Conservation (phyloP, 2,329 filamentous ascomycete species). For the Podosphaera leucotricha region DNA sequence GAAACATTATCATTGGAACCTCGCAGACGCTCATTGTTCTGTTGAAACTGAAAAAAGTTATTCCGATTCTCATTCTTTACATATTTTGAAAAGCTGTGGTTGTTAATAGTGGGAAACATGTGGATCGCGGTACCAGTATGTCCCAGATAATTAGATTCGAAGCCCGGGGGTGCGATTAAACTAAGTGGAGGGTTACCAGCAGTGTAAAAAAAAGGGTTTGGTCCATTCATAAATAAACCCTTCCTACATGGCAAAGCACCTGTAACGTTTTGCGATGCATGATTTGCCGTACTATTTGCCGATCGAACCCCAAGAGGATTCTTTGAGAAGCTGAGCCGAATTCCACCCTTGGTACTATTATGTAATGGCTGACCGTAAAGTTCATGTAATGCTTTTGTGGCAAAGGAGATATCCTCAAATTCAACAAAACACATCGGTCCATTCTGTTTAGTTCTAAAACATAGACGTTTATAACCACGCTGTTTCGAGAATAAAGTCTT, state of each 20-base stretch:
- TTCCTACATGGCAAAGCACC: slow-evolving; percentile 30
- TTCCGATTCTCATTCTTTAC: no score
- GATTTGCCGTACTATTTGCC: slow-evolving; percentile 28
- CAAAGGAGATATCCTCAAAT: slow-evolving; percentile 81
- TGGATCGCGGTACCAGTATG: no score
- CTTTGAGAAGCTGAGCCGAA: slow-evolving; percentile 89
- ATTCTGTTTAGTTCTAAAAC: slow-evolving; percentile 84
- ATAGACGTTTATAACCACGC: slow-evolving; percentile 83
- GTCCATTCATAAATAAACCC: slow-evolving; percentile 26
- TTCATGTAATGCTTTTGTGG: slow-evolving; percentile 74
- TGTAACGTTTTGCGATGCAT: slow-evolving; percentile 19
- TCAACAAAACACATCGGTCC: slow-evolving; percentile 98
- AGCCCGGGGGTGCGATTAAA: slow-evolving; percentile 49
- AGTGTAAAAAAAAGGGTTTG: slow-evolving; percentile 14
- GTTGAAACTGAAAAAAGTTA: no score
- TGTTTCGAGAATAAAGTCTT: slow-evolving; percentile 85
- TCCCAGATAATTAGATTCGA: no score
- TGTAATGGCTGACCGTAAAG: slow-evolving; percentile 70
- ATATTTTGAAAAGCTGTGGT: no score
- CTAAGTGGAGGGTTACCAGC: slow-evolving; percentile 55
- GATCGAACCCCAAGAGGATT: slow-evolving; percentile 85
- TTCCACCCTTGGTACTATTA: slow-evolving; percentile 85
- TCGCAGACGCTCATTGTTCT: no score
- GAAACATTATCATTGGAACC: no score
- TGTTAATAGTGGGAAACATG: no score